Conservation (phyloP, 2,329 filamentous ascomycete genomes). For the Cercospora nicotianae region DNA sequence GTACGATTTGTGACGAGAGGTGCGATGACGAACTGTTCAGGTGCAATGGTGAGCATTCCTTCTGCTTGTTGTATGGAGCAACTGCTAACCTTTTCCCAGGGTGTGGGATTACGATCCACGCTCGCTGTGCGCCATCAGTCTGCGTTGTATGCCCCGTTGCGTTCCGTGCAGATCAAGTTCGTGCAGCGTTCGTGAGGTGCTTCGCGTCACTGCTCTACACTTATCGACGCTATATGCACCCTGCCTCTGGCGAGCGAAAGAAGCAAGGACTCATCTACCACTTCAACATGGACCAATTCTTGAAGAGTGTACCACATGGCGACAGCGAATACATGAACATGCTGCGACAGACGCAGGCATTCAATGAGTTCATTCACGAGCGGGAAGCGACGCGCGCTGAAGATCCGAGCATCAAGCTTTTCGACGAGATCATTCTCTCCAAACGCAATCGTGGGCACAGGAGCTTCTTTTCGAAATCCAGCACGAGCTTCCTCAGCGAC, state of each 20-base stretch:
- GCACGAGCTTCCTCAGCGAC: constrained; percentile 67
- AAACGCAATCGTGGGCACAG: constrained; percentile 70
- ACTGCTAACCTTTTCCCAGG: constrained; percentile 42
- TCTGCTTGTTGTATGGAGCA: neutral
- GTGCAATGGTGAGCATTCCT: constrained; percentile 56
- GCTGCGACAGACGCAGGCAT: constrained; percentile 64
- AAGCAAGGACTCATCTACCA: constrained; percentile 62
- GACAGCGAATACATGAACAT: constrained; percentile 64
- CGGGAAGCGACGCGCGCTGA: constrained; percentile 63
- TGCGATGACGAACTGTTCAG: constrained; percentile 72
- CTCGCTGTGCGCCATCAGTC: constrained; percentile 59
- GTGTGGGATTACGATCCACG: constrained; percentile 59
- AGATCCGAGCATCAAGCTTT: constrained; percentile 69
- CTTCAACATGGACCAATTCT: constrained; percentile 67
- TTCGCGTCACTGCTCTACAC: constrained; percentile 70
- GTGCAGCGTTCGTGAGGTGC: constrained; percentile 67
- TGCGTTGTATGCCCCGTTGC: constrained; percentile 64
- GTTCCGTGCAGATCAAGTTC: constrained; percentile 66
- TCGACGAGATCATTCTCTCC: constrained; percentile 80
- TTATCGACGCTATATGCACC: constrained; percentile 63
- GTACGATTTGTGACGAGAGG: constrained; percentile 74
- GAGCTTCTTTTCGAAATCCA: constrained; percentile 62
- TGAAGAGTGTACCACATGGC: constrained; percentile 63
- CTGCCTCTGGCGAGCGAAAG: constrained; percentile 61
- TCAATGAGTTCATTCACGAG: constrained; percentile 74